Percentiles rank a stretch among this genome's conserved stretches.
These are phyloP conservation scores for Vitis vinifera DNA, from an alignment of 164 flowering plant genomes.

Conservation along the genomic window DNA sequence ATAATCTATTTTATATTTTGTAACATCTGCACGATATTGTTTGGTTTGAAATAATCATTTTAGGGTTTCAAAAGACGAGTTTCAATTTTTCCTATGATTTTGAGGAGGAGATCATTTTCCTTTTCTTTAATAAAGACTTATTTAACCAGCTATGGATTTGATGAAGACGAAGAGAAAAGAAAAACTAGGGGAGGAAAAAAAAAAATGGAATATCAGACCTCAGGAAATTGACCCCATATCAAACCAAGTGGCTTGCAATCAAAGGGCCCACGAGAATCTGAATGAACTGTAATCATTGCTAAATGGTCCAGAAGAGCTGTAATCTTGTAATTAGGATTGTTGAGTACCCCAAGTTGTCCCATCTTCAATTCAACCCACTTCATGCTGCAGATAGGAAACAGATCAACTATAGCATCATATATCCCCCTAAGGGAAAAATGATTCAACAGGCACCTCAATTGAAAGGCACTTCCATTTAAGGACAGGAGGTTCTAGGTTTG, in stretches of 20 bases:
- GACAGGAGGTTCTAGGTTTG: too few species aligned
- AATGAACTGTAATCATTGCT: conserved; percentile 94
- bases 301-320: conserved; percentile 90
- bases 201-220: conserved; percentile 41
- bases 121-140: too few species aligned
- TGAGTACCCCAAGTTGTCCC: conserved; percentile 95
- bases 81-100: too few species aligned
- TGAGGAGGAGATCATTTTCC: too few species aligned
- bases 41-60: not conserved
- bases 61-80: too few species aligned
- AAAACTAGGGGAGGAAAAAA: not conserved
- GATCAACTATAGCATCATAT: not conserved
- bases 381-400: conserved; percentile 61
- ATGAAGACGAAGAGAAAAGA: not conserved
- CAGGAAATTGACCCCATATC: conserved; percentile 91
- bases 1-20: not conserved
- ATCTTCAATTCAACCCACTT: conserved; percentile 97
- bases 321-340: conserved; percentile 89
- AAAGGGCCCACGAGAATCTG: conserved; percentile 79
- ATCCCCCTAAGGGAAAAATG: not conserved
- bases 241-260: conserved; percentile 98
- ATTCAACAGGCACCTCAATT: too few species aligned
- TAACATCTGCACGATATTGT: not conserved
- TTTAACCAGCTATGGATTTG: too few species aligned
- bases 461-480: too few species aligned